These are phyloP conservation scores for Penicillium palitans DNA, from an alignment of 2,329 filamentous ascomycete genomes.

Conservation along the genomic window DNA sequence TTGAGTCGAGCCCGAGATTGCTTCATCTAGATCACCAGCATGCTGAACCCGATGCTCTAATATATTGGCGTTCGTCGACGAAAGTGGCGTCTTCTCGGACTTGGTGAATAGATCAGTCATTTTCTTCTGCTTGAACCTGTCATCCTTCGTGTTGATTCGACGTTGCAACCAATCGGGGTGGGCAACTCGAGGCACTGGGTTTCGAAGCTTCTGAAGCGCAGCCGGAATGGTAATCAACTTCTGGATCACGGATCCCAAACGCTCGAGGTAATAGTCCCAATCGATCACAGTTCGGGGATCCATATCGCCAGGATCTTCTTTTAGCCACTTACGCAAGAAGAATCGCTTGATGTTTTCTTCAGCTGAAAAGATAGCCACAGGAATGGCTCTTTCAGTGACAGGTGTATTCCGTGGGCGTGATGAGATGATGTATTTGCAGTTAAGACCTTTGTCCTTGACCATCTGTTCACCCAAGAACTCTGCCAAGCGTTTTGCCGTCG, in stretches of 20 bases:
- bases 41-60: slow-evolving; percentile 57
- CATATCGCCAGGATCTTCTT: slow-evolving; percentile 86
- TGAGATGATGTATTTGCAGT: slow-evolving; percentile 99
- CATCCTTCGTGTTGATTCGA: slow-evolving; percentile 90
- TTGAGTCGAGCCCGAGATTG: slow-evolving; percentile 64
- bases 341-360: slow-evolving; percentile 83
- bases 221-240: slow-evolving; percentile 99
- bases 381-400: slow-evolving; percentile 90
- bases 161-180: slow-evolving; percentile 97
- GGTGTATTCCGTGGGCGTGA: slow-evolving; percentile 81
- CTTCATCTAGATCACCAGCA: slow-evolving; percentile 73
- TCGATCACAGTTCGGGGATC: slow-evolving; percentile 88
- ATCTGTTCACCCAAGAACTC: slow-evolving; percentile 98
- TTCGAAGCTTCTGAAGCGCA: slow-evolving; percentile 89
- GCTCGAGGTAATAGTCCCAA: slow-evolving; percentile 96
- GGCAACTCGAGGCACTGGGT: slow-evolving; percentile 87
- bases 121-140: slow-evolving; percentile 98
- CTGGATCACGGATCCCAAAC: slow-evolving; percentile 94
- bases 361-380: slow-evolving; percentile 95
- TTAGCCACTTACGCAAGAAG: slow-evolving; percentile 93
- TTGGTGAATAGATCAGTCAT: slow-evolving; percentile 84
- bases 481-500: slow-evolving; percentile 88
- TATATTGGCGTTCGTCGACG: slow-evolving; percentile 68
- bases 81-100: slow-evolving; percentile 64
- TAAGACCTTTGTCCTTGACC: slow-evolving; percentile 98